Percentiles rank a stretch among this genome's conserved stretches.
Conservation (phyloP, 177 flowering plant genomes). For the Vitis hybrid region DNA sequence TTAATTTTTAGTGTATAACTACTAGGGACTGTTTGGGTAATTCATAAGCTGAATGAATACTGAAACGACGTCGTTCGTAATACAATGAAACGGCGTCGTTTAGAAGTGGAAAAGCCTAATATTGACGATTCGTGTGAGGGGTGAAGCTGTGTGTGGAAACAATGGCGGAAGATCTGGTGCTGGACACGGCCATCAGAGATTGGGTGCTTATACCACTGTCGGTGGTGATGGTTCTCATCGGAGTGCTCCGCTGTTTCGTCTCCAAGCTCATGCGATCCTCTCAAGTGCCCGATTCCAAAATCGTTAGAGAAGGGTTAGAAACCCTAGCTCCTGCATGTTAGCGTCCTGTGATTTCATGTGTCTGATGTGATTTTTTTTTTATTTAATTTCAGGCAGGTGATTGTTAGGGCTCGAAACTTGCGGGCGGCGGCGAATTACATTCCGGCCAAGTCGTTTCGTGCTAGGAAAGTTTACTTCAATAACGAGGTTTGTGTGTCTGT, state of each 20-base stretch:
- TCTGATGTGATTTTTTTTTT: slow-evolving; percentile 3
- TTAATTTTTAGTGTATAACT: too few relatives aligned
- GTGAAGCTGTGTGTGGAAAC: background rate
- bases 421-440: slow-evolving; percentile 79
- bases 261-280: slow-evolving; percentile 92
- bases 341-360: background rate
- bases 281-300: slow-evolving; percentile 74
- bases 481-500: slow-evolving; percentile 64
- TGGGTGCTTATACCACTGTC: slow-evolving; percentile 98
- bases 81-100: too few relatives aligned
- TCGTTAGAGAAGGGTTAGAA: slow-evolving; percentile 82
- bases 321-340: background rate
- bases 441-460: slow-evolving; percentile 79
- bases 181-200: slow-evolving; percentile 95
- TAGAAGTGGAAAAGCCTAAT: background rate
- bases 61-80: too few relatives aligned
- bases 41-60: too few relatives aligned
- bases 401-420: slow-evolving; percentile 87
- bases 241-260: slow-evolving; percentile 88
- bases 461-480: slow-evolving; percentile 65
- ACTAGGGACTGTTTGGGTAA: too few relatives aligned
- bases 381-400: slow-evolving; percentile 62
- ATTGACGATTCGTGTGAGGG: background rate
- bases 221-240: slow-evolving; percentile 93
- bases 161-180: slow-evolving; percentile 98